phyloP scores from a whole-genome alignment of 192 early-diverging fungal species.

The Endogone sp. region DNA sequence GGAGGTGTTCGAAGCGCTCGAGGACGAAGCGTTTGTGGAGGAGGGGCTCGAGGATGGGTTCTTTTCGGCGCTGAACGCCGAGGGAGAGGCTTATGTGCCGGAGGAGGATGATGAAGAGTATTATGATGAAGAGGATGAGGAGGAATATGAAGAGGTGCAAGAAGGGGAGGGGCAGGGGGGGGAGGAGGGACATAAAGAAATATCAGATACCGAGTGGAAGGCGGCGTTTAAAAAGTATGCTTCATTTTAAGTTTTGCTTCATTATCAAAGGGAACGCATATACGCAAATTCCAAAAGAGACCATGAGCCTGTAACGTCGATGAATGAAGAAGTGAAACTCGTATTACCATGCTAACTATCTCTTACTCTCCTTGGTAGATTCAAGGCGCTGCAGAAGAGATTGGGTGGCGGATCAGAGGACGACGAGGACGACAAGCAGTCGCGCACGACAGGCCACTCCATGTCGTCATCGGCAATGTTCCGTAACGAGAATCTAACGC shows the following conservation, averaged over 20 bases:
- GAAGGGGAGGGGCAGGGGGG: conserved; percentile 36
- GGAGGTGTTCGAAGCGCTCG: conserved; percentile 88
- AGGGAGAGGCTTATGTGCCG: conserved; percentile 39
- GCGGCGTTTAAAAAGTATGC: conserved; percentile 44
- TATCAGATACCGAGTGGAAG: conserved; percentile 29
- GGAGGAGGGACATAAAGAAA: conserved; percentile 44
- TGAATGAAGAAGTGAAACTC: too few species aligned
- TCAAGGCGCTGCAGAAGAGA: not conserved
- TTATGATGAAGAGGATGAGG: conserved; percentile 34
- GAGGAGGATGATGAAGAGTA: conserved; percentile 60
- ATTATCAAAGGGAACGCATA: too few species aligned
- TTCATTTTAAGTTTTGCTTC: too few species aligned
- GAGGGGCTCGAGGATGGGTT: conserved; percentile 80
- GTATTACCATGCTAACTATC: not conserved
- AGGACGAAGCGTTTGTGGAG: conserved; percentile 86
- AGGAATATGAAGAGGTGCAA: conserved; percentile 39
- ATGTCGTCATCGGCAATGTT: conserved; percentile 94
- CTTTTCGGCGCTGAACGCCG: conserved; percentile 74
- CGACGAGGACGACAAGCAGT: conserved; percentile 42
- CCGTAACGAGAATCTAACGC: conserved; percentile 84
- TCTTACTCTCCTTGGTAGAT: not conserved
- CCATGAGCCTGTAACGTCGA: too few species aligned
- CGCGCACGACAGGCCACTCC: conserved; percentile 60
- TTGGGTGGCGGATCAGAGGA: conserved; percentile 27
- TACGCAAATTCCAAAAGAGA: too few species aligned